Conservation (phyloP, 495 filamentous ascomycete species). For the Podospora tetraspora region DNA sequence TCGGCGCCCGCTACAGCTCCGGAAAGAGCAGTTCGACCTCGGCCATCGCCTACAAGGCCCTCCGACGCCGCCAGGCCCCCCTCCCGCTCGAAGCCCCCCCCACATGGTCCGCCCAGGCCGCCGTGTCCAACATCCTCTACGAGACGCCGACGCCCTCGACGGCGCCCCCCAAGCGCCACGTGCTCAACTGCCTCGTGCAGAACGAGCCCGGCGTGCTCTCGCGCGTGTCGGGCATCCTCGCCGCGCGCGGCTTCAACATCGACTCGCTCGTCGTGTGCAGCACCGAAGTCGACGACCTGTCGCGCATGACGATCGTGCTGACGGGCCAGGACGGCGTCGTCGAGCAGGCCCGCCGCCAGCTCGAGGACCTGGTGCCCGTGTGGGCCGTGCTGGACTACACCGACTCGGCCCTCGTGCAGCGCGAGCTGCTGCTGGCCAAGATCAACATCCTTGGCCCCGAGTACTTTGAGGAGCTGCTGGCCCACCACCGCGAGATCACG, state of each 20-base stretch:
- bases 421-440: constrained; percentile 94
- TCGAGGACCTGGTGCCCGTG: constrained; percentile 94
- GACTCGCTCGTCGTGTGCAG: constrained; percentile 96
- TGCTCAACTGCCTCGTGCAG: constrained; percentile 97
- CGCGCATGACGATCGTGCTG: constrained; percentile 97
- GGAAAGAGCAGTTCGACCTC: constrained; percentile 66
- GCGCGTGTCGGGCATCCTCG: constrained; percentile 92
- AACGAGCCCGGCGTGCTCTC: constrained; percentile 97
- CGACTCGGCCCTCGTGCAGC: constrained; percentile 84
- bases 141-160: constrained; percentile 84
- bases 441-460: constrained; percentile 92
- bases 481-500: constrained; percentile 80
- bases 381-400: constrained; percentile 99
- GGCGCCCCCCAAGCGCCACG: constrained; percentile 83
- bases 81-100: constrained; percentile 72
- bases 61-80: constrained; percentile 80
- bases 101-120: constrained; percentile 88
- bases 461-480: constrained; percentile 93
- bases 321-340: constrained; percentile 95
- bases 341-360: constrained; percentile 90
- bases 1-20: constrained; percentile 26
- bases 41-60: constrained; percentile 93
- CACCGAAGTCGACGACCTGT: constrained; percentile 95
- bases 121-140: constrained; percentile 97
- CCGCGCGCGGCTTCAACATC: constrained; percentile 97